Base-by-base conservation (phyloP, 257 asterid species). In the Przewalskia tangutica region DNA sequence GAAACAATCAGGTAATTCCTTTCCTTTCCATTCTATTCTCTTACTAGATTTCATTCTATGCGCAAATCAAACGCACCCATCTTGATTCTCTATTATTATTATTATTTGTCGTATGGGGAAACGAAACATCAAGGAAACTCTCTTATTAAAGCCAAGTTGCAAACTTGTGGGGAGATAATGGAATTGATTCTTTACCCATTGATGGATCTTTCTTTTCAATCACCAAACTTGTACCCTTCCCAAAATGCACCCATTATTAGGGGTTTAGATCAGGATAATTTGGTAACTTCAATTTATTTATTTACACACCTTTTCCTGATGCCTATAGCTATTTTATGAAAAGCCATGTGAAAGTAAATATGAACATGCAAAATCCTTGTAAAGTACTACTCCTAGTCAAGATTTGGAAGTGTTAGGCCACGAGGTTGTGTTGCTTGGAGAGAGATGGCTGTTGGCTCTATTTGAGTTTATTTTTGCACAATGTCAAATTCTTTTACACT, bases 261-360 rank as follows among this genome's bases (percentile, higher is more conserved):
- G 79, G 79, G 80, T 66, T 14, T 36, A 75, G 54, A 42, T 58
- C 44, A 55, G 81, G 66, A 56, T 14, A 80, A 55, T 50, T 51
- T 62, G 60, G 84, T 81, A 81, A 73, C 18, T 66, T n/a, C 32
- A n/a, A 23, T 73, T 73, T 18, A 12, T 48, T 73, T 18, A 6
- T 46, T 20, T 23, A 48, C 20, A 6, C 36, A 71, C 79, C 40
- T 23, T 12, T 48, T 32, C 3, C 60, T 73, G 78, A 67, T 5
- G 48, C 18, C 8, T 82, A 40, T 48, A 54, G 82, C 59, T 73
- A 13, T 54, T 82, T 50, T 73, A 81, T 84, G 65, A 84, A 90
- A 87, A 81, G 73, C 93, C 97, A 91, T 90, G 97, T 91, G 97
- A 85, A 86, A 84, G 27, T 78, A 83, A 86, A 82, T 87, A 60